Conservation (phyloP, 257 asterid genomes). For the Mentha longifolia region DNA sequence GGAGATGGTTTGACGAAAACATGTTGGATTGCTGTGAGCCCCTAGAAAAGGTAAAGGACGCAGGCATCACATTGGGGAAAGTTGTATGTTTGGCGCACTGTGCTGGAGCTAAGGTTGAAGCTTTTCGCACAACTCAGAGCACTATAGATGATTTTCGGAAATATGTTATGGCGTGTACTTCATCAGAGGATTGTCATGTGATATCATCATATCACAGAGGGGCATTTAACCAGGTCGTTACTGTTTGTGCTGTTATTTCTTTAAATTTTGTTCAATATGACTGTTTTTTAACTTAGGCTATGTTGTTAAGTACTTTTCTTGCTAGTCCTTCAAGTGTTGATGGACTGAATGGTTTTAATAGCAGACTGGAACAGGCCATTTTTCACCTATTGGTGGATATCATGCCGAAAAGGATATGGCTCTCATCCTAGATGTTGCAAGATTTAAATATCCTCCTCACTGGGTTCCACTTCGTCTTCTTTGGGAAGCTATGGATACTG, state of each 20-base stretch:
- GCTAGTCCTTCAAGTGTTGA: conserved; percentile 25
- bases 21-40: conserved; percentile 99
- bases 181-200: conserved; percentile 84
- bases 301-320: conserved; percentile 22
- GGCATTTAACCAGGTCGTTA: conserved; percentile 67
- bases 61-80: conserved; percentile 91
- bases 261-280: conserved; percentile 2
- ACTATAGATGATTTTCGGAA: conserved; percentile 86
- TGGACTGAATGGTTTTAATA: conserved; percentile 35
- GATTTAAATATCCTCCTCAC: conserved; percentile 99
- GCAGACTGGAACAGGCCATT: conserved; percentile 98
- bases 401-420: conserved; percentile 96
- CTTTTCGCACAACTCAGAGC: conserved; percentile 88
- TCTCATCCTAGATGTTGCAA: conserved; percentile 96
- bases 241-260: conserved; percentile 4
- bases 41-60: conserved; percentile 86
- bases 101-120: conserved; percentile 95
- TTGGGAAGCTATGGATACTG: conserved; percentile 97
- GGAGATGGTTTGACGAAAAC: conserved; percentile 99
- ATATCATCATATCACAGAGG: conserved; percentile 94
- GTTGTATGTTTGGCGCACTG: conserved; percentile 96
- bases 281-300: conserved; percentile 23
- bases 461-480: conserved; percentile 97
- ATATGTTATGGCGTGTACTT: conserved; percentile 71
- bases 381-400: conserved; percentile 99